Base-by-base conservation (phyloP, 2,329 filamentous ascomycete genomes). In the Diaporthe sp. region DNA sequence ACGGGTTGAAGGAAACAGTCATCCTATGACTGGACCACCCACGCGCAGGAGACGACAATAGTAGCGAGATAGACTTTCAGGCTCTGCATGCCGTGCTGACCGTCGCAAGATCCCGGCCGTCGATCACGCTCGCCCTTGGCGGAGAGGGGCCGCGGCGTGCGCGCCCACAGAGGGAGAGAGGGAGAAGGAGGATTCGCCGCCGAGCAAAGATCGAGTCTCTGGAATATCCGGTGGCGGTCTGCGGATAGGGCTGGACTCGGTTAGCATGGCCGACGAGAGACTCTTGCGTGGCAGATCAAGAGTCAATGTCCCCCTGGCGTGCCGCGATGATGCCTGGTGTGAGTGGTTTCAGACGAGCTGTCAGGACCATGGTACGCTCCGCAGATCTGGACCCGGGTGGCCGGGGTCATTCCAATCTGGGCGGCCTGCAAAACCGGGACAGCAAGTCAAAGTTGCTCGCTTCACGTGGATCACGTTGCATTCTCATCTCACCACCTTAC, bases 241-340 rank as follows among this genome's bases (percentile, higher is more conserved):
- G 33, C 47, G 47, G 64, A 68, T 68, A 68, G 64, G 64, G 64
- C 64, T 68, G 64, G 47, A 68, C 33, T 68, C 64, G 64, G 47
- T 68, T 54, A 68, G 64, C 64, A 68, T 40, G n/a, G 47, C 47
- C 47, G 30, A 28, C 2, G 47, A 38, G 33, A 25, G 19, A 6
- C n/a, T n/a, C n/a, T n/a, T 50, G 64, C 45, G 64, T 52, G 64
- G 64, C 64, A 52, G 64, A n/a, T n/a, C n/a, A 33, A 28, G 33
- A 67, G 40, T 15, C n/a, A n/a, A n/a, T n/a, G n/a, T n/a, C n/a
- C n/a, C n/a, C 40, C 22, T 54, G 45, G 64, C 30, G 15, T 52
- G 64, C 64, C 17, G 42, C 64, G 64, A 67, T 67, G 30, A 67
- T 67, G 64, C 64, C 30, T 67, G 64, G 45, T 38, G 42, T 8